Percentiles rank a stretch among this genome's conserved stretches.
Evolutionary conservation across 2,329 filamentous ascomycete genomes (phyloP).

Genomic region (Claviceps pazoutovae): DNA sequence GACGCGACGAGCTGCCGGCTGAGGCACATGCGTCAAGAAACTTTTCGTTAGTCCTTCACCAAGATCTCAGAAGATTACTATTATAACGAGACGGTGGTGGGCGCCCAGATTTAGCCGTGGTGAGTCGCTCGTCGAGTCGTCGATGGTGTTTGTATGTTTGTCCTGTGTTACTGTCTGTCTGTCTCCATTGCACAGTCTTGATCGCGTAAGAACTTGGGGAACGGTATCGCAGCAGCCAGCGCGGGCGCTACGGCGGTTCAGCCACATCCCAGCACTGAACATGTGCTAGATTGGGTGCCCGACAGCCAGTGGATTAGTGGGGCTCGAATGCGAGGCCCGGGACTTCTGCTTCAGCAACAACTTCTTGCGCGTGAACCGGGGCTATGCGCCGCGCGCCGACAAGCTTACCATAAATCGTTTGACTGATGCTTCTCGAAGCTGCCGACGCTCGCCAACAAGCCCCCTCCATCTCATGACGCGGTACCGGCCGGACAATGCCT

Average conservation of each 20-base stretch:
- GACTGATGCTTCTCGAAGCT: too few species aligned
- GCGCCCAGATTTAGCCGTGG: background rate
- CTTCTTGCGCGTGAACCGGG: too few species aligned
- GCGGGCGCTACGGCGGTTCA: too few species aligned
- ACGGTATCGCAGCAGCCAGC: too few species aligned
- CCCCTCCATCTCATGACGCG: constrained; percentile 3
- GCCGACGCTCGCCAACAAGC: background rate
- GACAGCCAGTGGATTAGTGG: background rate
- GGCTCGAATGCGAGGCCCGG: background rate
- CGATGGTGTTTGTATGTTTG: background rate
- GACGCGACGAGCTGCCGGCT: background rate
- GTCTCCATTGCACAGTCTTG: too few species aligned
- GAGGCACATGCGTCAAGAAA: background rate
- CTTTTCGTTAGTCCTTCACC: background rate
- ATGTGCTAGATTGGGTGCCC: too few species aligned
- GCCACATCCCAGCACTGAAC: too few species aligned
- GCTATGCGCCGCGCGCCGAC: too few species aligned
- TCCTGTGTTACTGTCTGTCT: background rate
- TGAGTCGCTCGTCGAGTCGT: background rate
- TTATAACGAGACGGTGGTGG: too few species aligned
- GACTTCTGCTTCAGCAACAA: too few species aligned
- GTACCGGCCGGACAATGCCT: constrained; percentile 29
- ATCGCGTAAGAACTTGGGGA: too few species aligned
- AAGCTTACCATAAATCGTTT: too few species aligned
- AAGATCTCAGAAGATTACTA: background rate